Evolutionary conservation across 2,329 filamentous ascomycete species (phyloP).

Genomic region (Domatiomyces catenatus): DNA sequence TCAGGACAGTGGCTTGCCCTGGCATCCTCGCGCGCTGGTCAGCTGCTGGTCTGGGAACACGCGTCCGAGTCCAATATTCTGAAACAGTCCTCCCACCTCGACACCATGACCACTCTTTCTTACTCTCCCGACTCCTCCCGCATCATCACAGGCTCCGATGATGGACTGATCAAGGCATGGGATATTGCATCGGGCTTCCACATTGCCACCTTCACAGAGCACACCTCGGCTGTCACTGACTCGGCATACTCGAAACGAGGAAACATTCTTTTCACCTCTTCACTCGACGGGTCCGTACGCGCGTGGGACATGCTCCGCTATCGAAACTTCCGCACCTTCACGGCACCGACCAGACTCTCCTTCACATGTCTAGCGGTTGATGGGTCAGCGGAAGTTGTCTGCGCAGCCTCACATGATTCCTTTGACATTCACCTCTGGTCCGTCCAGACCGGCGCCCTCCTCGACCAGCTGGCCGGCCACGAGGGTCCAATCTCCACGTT

Average conservation of each 20-base stretch:
- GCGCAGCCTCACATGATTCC: conserved; percentile 84
- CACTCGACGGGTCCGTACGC: conserved; percentile 80
- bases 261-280: conserved; percentile 89
- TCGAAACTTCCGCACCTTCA: conserved; percentile 94
- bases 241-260: conserved; percentile 92
- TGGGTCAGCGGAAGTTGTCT: conserved; percentile 88
- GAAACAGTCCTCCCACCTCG: conserved; percentile 95
- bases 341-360: conserved; percentile 74
- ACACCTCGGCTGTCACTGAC: conserved; percentile 78
- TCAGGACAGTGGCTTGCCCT: conserved; percentile 95
- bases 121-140: conserved; percentile 90
- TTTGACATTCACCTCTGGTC: conserved; percentile 98
- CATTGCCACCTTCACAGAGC: conserved; percentile 94
- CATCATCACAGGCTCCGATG: conserved; percentile 85
- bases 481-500: conserved; percentile 84
- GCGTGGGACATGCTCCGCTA: conserved; percentile 95
- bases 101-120: conserved; percentile 81
- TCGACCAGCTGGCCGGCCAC: conserved; percentile 81
- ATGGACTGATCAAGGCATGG: conserved; percentile 98
- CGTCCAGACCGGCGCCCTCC: conserved; percentile 87
- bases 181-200: conserved; percentile 94
- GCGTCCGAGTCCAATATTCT: conserved; percentile 97
- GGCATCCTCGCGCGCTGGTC: conserved; percentile 84
- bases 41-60: conserved; percentile 98
- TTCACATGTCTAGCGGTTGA: conserved; percentile 96